Base-by-base conservation (phyloP, 257 asterid species). In the Jasminum sambac region DNA sequence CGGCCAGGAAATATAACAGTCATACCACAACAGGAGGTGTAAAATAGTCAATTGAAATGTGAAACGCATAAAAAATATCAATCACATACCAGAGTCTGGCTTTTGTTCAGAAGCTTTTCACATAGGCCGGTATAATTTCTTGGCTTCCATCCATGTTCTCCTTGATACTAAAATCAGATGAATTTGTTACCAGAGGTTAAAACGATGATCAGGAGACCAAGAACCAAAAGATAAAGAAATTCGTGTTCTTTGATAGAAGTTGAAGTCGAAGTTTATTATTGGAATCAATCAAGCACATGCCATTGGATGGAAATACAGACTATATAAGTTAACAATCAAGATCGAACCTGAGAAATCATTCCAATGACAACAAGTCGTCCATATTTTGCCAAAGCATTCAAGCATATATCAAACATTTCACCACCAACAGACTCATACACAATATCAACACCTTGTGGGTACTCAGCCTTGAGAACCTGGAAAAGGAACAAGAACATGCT, bases 351-450 rank as follows among this genome's bases (percentile, higher is more conserved):
- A 81, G 97, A 94, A 63, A 89, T 83, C 97, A 91, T 89, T 74
- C 98, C 99, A 63, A 94, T 89, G 66, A 94, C 99, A 70, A 94
- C 86, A 60, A 94, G 96, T 73, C 79, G 96, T 41, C 99, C 99
- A 63, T 88, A 89, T 72, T 76, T 77, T 48, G 96, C 91, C 83
- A 94, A 78, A 34, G 98, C 95, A 79, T 94, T 94, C 82, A 94
- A 75, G 87, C 97, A 91, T 48, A 84, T 62, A 77, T 89, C 81
- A 69, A 91, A 94, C 98, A 91, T 94, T 61, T 88, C 90, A 62
- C 99, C 99, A 17, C 99, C 99, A 61, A 94, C 98, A 48, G 99
- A 91, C 83, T 94, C 99, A 1, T 91, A 91, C 63, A 91, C 82
- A 72, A 91, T 79, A 80, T 94, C 98, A 71, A 88, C 73, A 34